A percentile compares a stretch with the other conserved stretches of the same genome.
phyloP scores from a whole-genome alignment of 2,329 filamentous ascomycete genomes.

The Lasiodiplodia citricola region DNA sequence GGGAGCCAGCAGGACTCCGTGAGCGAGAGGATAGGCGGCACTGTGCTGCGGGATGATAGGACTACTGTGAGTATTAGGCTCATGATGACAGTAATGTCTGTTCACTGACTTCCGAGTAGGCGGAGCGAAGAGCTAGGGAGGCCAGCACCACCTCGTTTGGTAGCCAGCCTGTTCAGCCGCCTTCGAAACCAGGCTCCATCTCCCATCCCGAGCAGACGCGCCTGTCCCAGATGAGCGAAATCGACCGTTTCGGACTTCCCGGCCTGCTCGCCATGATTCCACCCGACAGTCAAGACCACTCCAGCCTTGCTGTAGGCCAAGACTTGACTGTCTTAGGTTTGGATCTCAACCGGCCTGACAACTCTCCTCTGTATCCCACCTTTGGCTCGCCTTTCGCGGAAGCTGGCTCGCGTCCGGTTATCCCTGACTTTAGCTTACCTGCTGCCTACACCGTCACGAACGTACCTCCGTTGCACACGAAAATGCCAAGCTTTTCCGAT shows the following conservation, averaged over 20 bases:
- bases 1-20: constrained; percentile 42
- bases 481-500: constrained; percentile 64
- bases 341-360: constrained; percentile 65
- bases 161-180: constrained; percentile 24
- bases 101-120: not conserved
- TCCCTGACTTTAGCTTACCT: constrained; percentile 67
- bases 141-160: constrained; percentile 26
- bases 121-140: constrained; percentile 24
- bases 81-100: too few relatives aligned
- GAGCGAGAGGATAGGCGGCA: constrained; percentile 21
- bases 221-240: constrained; percentile 63
- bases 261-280: constrained; percentile 65
- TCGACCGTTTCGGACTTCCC: constrained; percentile 64
- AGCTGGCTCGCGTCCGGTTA: constrained; percentile 61
- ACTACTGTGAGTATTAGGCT: not conserved
- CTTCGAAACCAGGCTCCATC: constrained; percentile 14
- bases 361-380: constrained; percentile 65
- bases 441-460: constrained; percentile 70
- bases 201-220: constrained; percentile 42
- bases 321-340: constrained; percentile 68
- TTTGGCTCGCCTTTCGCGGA: constrained; percentile 69
- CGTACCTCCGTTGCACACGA: constrained; percentile 64
- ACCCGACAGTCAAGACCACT: constrained; percentile 57
- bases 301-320: constrained; percentile 63
- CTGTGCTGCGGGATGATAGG: constrained; percentile 24